Evolutionary conservation across 192 early-diverging fungal genomes (phyloP), one percentile per base, ranked within the genome.

Genomic region (Linnemannia hyalina): DNA sequence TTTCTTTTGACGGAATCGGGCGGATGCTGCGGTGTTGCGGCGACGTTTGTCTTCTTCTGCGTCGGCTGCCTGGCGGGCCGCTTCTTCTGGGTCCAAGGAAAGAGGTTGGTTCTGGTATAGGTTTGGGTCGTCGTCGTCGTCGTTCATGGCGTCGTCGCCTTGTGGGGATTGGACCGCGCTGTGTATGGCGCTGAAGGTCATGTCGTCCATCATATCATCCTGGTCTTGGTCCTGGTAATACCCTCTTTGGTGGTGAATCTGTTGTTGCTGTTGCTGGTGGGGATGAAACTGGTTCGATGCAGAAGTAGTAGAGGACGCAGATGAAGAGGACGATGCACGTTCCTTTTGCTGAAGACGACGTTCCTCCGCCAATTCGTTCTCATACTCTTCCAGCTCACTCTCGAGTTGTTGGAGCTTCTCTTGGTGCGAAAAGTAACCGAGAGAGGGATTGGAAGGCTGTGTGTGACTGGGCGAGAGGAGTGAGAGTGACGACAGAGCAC

Each of bases 1-100:
- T 89, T 99, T 99, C 89, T 98, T 97, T 41, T 95, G 91, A 20
- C 98, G 94, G 91, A 99, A 99, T 38, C 98, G 91, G 23, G 97
- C 98, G 3, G 96, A 97, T 0, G 98, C 98, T 5, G 94, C 97
- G 1, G 97, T 99, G 91, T 99, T 99, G 47, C 98, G 92, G n/a
- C 94, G 90, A 54, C 98, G 92, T 89, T 98, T 98, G 86, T 99
- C 97, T 55, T 95, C 95, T 57, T 95, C 93, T 16, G 91, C 92
- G 9, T 89, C 83, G 6, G 71, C 47, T 42, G 81, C 65, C 32
- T 65, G 60, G 26, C 63, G 74, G 22, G 47, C 29, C 15, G 78
- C 78, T 57, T 80, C 76, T 18, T 89, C 88, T 9, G 81, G 70
- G 40, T 89, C 88, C 6, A 76, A 77, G 10, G 73, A 57, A 6